These are phyloP conservation scores for Ceriops tagal DNA, from an alignment of 345 rosid species.

Conservation along the genomic window DNA sequence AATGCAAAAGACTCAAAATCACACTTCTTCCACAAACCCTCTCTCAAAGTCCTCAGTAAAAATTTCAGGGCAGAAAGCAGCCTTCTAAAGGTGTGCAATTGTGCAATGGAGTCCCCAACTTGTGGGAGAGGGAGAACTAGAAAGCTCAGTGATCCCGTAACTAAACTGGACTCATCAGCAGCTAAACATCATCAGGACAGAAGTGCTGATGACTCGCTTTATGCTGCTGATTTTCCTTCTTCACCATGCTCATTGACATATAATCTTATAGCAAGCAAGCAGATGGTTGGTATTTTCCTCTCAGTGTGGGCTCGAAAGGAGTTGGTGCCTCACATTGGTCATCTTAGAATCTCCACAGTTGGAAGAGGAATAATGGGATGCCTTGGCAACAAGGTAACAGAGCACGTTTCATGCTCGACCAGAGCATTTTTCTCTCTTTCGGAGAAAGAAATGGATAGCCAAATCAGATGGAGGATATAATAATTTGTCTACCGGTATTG, in stretches of 20 bases:
- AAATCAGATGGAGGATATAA: too few relatives aligned
- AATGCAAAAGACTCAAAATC: conserved; percentile 45
- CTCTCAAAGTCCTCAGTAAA: conserved; percentile 70
- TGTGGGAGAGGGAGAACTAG: conserved; percentile 40
- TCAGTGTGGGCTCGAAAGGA: conserved; percentile 82
- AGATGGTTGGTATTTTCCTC: conserved; percentile 95
- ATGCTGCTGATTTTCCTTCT: conserved; percentile 29
- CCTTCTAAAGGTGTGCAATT: conserved; percentile 78
- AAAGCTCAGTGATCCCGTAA: conserved; percentile 40
- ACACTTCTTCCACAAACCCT: conserved; percentile 67
- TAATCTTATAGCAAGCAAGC: conserved; percentile 73
- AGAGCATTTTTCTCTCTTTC: background rate
- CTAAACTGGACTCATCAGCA: conserved; percentile 33
- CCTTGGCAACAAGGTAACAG: conserved; percentile 80
- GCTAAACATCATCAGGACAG: conserved; percentile 30
- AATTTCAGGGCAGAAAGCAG: conserved; percentile 56
- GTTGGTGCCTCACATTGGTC: conserved; percentile 80
- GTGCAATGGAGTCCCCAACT: conserved; percentile 37
- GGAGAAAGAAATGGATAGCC: background rate
- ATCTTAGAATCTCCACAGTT: conserved; percentile 69
- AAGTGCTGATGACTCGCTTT: conserved; percentile 20
- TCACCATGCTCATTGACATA: conserved; percentile 40
- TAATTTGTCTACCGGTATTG: too few relatives aligned
- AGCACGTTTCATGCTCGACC: too few relatives aligned
- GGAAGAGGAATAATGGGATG: conserved; percentile 95